Conservation (phyloP, 257 asterid genomes). For the Jacaranda copaia region DNA sequence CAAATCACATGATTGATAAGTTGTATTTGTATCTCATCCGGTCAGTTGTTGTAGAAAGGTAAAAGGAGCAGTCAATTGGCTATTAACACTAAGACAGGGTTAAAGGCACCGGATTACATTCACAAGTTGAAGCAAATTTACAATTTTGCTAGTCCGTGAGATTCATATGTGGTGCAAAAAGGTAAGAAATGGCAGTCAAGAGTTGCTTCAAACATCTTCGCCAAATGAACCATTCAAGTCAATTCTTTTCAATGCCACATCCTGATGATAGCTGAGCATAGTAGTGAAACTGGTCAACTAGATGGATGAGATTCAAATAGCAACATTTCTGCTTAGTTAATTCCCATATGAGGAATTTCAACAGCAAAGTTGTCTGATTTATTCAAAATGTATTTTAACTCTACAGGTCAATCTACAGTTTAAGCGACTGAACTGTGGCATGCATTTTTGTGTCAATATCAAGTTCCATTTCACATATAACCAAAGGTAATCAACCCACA, state of each 20-base stretch:
- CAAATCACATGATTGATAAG: background rate
- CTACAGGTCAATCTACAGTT: constrained; percentile 24
- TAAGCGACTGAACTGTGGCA: background rate
- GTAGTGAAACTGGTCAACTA: background rate
- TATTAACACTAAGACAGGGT: too few relatives aligned
- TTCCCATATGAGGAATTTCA: background rate
- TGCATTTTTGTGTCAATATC: constrained; percentile 18
- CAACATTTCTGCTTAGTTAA: constrained; percentile 9
- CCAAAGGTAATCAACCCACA: constrained; percentile 1
- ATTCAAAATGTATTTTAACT: constrained; percentile 10
- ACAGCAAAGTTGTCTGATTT: constrained; percentile 2
- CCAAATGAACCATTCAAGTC: constrained; percentile 10
- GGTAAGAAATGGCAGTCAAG: background rate
- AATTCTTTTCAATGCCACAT: background rate
- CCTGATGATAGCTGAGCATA: background rate
- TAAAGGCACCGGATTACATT: too few relatives aligned
- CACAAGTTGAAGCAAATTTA: background rate
- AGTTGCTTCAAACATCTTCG: constrained; percentile 15
- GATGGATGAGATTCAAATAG: background rate
- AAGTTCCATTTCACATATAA: background rate
- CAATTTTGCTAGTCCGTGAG: background rate
- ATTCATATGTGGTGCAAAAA: background rate
- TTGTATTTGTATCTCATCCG: background rate
- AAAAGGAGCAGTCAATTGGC: background rate
- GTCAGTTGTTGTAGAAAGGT: constrained; percentile 1